phyloP scores from a whole-genome alignment of 1,284 basidiomycete species.

The Malassezia yamatoensis region DNA sequence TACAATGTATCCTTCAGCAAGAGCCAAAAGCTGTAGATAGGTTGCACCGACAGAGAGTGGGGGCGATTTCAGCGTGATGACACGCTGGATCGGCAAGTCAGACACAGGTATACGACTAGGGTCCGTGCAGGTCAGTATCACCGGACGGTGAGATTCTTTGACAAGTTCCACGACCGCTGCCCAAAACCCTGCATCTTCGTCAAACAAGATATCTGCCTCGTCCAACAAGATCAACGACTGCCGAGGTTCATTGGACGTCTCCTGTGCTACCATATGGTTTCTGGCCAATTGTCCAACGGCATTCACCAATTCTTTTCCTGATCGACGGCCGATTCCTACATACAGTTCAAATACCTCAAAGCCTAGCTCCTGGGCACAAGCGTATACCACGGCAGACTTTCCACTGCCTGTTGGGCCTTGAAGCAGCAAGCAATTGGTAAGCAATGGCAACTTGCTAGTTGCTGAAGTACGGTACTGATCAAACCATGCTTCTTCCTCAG shows the following conservation, averaged over 20 bases:
- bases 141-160: slow-evolving; percentile 32
- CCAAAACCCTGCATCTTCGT: slow-evolving; percentile 88
- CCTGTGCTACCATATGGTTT: slow-evolving; percentile 53
- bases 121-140: slow-evolving; percentile 39
- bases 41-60: slow-evolving; percentile 1
- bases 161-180: slow-evolving; percentile 52
- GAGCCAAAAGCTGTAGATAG: slow-evolving; percentile 66
- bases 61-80: slow-evolving; percentile 25
- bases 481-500: slow-evolving; percentile 25
- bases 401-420: slow-evolving; percentile 56
- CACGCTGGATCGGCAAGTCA: slow-evolving; percentile 27
- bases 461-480: slow-evolving; percentile 19
- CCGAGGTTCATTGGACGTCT: slow-evolving; percentile 32
- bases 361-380: slow-evolving; percentile 57
- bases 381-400: slow-evolving; percentile 43
- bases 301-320: slow-evolving; percentile 64
- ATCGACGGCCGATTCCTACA: slow-evolving; percentile 73
- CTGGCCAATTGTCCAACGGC: slow-evolving; percentile 84
- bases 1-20: slow-evolving; percentile 61
- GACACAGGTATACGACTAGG: slow-evolving; percentile 18
- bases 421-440: slow-evolving; percentile 53
- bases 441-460: not conserved
- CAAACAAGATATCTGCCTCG: slow-evolving; percentile 86
- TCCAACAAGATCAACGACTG: slow-evolving; percentile 92
- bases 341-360: slow-evolving; percentile 97